Evolutionary conservation across 2,329 filamentous ascomycete species (phyloP), one percentile per base, ranked within the genome.

Genomic region (Trichoderma breve): DNA sequence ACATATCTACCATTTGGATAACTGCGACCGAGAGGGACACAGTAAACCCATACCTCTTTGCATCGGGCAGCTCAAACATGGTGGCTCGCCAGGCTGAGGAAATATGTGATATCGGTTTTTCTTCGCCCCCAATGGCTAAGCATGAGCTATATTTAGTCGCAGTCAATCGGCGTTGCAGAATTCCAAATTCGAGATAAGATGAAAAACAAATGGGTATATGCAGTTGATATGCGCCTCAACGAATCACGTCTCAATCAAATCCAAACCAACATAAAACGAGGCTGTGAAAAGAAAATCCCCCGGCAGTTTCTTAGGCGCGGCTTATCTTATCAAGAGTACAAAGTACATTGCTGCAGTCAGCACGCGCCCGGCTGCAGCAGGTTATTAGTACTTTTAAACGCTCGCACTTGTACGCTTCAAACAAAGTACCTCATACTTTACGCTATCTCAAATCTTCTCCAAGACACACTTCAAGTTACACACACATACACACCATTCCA

Each of bases 11-110:
- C n/a, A 71, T 14, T 14, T 12, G 3, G 4, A 39, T 9, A n/a
- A 32, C 26, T 28, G 14, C 21, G 6, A 12, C 28, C 5, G 6
- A 36, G 11, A 39, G 39, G 18, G 11, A 14, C 9, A 64, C 7
- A 4, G 51, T 21, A 61, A 60, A 8, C 26, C 32, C 64, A 55
- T 69, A 87, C 86, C 85, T 82, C 77, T 88, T 88, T 62, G 86
- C 85, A 71, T 86, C 82, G 39, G 86, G 85, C 9, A 87, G 70
- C 53, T 86, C 84, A 74, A 87, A 87, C 86, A 88, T 88, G 73
- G 8, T n/a, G 66, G 18, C 30, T 51, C 36, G 34, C 55, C 12
- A 32, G 36, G n/a, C 26, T 32, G 53, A 15, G 24, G 1, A 15
- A 47, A 34, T 6, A 30, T 7, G 26, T n/a, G 32, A 47, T 21